Evolutionary conservation across 352 stramenopile genomes (phyloP), one percentile per base, ranked within the genome.

Genomic region (Pythium oligandrum): DNA sequence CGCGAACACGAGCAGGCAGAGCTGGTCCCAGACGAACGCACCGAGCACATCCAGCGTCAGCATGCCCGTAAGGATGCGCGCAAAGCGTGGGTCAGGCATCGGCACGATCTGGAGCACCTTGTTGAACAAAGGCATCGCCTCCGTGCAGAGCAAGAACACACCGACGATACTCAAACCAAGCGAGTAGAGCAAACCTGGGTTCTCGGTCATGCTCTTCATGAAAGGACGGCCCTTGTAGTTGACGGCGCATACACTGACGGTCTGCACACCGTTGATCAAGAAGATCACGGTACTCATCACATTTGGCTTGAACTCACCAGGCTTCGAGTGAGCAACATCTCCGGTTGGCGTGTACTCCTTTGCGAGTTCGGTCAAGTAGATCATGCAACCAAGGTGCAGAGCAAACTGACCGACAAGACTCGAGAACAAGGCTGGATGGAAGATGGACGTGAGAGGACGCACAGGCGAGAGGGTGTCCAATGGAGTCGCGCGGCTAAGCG

Each of bases 151-250:
- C 88, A 93, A 78, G 91, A 94, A 94, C 31, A 94, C 83, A 26
- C 82, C 86, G 39, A 94, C 84, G 46, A 94, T 83, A 45, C 77
- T 89, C 51, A 94, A 72, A 0, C 83, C 83, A 1, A 96, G 80
- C 51, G 86, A 96, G 70, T 94, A 94, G 31, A 99, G 77, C n/a
- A 99, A 62, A n/a, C 92, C 68, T 8, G 90, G 90, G 68, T 99
- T 99, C 48, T 99, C 91, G 34, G 71, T 88, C 68, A 99, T 92
- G 55, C 86, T 93, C 77, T 99, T 96, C 90, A 99, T 98, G 81
- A 99, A 99, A 42, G 97, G 97, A 51, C 93, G 83, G 12, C 97
- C 97, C 70, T 96, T 91, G 84, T 99, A 99, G 77, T 99, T 99
- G 12, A 98, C 93, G 1, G 91, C 79, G 62, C 98, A 99, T n/a